Evolutionary conservation across 73 alveolate species (phyloP).

Genomic region (Paramecium caudatum): DNA sequence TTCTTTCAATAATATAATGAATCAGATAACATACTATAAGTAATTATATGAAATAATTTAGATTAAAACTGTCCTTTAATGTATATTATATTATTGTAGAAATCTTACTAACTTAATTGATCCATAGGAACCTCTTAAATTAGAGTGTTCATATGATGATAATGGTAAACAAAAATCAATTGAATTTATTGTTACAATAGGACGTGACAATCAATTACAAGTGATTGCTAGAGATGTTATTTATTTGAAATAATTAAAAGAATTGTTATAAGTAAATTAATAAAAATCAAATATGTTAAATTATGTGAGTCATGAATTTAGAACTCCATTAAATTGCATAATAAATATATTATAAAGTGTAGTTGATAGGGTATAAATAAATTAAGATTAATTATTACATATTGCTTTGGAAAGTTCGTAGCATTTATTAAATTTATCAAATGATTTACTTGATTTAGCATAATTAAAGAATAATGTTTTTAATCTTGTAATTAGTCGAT

Average conservation of each 20-base stretch:
- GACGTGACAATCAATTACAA: not conserved
- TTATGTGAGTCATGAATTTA: constrained; percentile 55
- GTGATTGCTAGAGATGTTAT: not conserved
- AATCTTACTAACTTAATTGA: not conserved
- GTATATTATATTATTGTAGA: not conserved
- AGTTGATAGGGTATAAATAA: not conserved
- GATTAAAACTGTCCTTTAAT: constrained; percentile 2
- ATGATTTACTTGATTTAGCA: constrained; percentile 63
- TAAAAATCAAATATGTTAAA: constrained; percentile 17
- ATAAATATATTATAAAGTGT: constrained; percentile 38
- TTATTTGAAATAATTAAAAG: constrained; percentile 24
- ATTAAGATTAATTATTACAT: constrained; percentile 15
- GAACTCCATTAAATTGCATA: constrained; percentile 59
- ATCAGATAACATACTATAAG: constrained; percentile 15
- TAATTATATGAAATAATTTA: not conserved
- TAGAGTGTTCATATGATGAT: not conserved
- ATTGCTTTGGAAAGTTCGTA: constrained; percentile 54
- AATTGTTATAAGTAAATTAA: not conserved
- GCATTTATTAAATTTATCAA: constrained; percentile 17
- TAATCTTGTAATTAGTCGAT: not conserved
- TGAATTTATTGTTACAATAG: not conserved
- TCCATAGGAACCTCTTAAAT: constrained; percentile 3
- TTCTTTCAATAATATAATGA: not conserved
- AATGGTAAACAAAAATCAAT: constrained; percentile 19
- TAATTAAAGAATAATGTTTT: constrained; percentile 27